Conservation (phyloP, 2,329 filamentous ascomycete genomes). For the Apiospora phragmitis region DNA sequence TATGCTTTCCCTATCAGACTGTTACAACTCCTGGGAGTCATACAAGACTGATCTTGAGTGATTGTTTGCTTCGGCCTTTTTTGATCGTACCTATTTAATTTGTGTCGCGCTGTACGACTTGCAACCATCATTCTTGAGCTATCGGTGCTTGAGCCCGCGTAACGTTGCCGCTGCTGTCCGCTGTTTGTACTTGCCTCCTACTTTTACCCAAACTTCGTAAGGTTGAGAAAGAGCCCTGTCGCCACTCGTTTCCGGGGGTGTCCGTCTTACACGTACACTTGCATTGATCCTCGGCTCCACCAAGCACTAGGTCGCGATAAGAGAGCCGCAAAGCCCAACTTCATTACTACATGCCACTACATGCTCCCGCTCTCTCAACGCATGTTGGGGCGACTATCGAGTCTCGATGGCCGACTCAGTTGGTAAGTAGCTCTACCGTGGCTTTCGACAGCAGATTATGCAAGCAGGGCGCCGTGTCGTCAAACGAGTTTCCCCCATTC, state of each 20-base stretch:
- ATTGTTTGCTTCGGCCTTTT: not conserved
- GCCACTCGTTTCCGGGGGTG: not conserved
- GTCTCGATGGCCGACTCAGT: slow-evolving; percentile 53
- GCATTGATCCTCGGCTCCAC: not conserved
- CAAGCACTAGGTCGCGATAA: not conserved
- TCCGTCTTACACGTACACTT: not conserved
- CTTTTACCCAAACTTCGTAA: not conserved
- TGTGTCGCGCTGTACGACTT: not conserved
- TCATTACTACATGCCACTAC: not conserved
- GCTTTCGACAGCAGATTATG: not conserved
- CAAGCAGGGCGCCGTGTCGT: not conserved
- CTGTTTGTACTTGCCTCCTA: not conserved
- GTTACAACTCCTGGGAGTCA: not conserved
- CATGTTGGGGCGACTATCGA: slow-evolving; percentile 10
- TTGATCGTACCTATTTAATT: not conserved
- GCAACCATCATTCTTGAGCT: not conserved
- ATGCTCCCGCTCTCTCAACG: not conserved
- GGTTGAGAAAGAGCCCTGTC: not conserved
- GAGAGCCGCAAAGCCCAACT: not conserved
- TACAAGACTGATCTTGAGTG: not conserved
- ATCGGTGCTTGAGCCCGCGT: slow-evolving; percentile 1
- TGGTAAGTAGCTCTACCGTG: slow-evolving; percentile 37
- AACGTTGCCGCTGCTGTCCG: not conserved
- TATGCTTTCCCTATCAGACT: slow-evolving; percentile 1
- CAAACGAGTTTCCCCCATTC: not conserved